A percentile compares a stretch with the other conserved stretches of the same genome.
Evolutionary conservation across 805 yeast species (phyloP).

Genomic region (Ogataea neopini): DNA sequence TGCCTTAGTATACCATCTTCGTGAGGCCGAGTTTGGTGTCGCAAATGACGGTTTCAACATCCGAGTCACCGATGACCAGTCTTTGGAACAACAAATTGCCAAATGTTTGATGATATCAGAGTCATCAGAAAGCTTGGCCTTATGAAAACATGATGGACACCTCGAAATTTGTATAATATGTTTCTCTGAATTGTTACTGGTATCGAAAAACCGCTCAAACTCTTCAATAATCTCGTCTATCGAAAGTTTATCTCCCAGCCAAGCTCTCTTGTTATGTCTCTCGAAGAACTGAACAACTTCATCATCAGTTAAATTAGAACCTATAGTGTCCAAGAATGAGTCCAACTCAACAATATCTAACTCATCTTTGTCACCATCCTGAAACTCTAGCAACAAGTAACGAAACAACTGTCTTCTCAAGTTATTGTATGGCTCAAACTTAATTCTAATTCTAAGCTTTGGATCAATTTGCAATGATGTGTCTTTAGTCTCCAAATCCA

Average conservation of each 20-base stretch:
- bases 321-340: constrained; percentile 64
- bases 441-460: constrained; percentile 55
- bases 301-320: constrained; percentile 54
- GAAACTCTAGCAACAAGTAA: constrained; percentile 48
- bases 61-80: constrained; percentile 69
- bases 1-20: constrained; percentile 85
- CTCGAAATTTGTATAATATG: constrained; percentile 59
- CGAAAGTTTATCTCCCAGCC: constrained; percentile 55
- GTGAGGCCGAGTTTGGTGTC: constrained; percentile 77
- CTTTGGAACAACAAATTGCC: constrained; percentile 80
- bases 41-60: constrained; percentile 68
- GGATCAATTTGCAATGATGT: constrained; percentile 47
- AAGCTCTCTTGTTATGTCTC: constrained; percentile 43
- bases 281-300: constrained; percentile 57
- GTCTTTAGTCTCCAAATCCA: constrained; percentile 34
- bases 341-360: constrained; percentile 62
- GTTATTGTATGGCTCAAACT: constrained; percentile 64
- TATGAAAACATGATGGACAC: constrained; percentile 79
- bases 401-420: constrained; percentile 73
- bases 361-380: constrained; percentile 47
- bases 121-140: constrained; percentile 56
- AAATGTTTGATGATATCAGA: constrained; percentile 81
- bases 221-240: constrained; percentile 47
- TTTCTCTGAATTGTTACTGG: constrained; percentile 12
- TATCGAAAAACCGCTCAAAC: constrained; percentile 44